Base-by-base conservation (phyloP, 352 stramenopile genomes). In the Globisporangium acanthophoron region DNA sequence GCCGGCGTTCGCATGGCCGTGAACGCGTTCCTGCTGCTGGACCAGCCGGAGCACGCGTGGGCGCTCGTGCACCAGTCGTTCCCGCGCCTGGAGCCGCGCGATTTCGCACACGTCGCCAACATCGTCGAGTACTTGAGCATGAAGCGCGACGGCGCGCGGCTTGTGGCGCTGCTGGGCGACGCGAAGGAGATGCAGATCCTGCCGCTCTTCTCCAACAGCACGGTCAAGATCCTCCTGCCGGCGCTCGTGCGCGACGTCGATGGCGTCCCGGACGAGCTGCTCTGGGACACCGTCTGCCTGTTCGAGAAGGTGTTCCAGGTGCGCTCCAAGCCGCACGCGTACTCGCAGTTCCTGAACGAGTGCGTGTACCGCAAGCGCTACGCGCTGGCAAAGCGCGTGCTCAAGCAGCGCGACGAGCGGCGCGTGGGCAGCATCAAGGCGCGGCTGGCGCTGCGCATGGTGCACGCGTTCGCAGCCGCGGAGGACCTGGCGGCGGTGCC, bases 21-120 rank as follows among this genome's bases (percentile, higher is more conserved):
- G 35, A 87, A 90, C 61, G 77, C 69, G 20, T 54, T 78, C 12
- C 65, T 90, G 46, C 49, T 88, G 20, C 65, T 83, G 29, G 66
- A 82, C n/a, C 65, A 81, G 24, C 70, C 66, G 2, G 59, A 53
- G 0, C 59, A 70, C 18, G 80, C 77, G 1, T 78, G 67, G 73
- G 64, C 46, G 40, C 56, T 88, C 31, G 62, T 87, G 52, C 61
- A 67, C 13, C 52, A 66, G 44, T 62, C 64, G 29, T 77, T 65
- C 41, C 45, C 64, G 6, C 21, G 59, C 16, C 57, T 71, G 24
- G 65, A 76, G 20, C 24, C 57, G 53, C 48, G 58, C 13, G 67
- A 70, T 9, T 58, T 69, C 13, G 40, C 58, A n/a, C 55, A 73
- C 12, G 35, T 81, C 12, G 56, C 51, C 43, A 88, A 78, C 40